Evolutionary conservation across 106 monocot species (phyloP).

Genomic region (Dioscorea alata): DNA sequence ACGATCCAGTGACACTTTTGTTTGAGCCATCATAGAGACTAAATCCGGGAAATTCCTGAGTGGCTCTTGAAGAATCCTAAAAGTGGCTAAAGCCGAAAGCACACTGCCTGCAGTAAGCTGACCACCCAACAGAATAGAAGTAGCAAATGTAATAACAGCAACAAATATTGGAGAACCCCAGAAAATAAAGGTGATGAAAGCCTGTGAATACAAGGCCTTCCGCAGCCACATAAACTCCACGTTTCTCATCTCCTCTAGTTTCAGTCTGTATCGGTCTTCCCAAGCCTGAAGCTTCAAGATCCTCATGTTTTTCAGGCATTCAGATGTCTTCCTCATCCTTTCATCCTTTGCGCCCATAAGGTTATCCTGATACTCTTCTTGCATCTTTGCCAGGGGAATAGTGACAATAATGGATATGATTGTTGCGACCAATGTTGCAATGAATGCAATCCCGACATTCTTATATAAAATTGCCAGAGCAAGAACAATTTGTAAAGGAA

Average conservation of each 20-base stretch:
- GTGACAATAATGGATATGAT: constrained; percentile 73
- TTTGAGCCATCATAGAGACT: constrained; percentile 86
- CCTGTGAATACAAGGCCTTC: constrained; percentile 74
- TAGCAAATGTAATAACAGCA: constrained; percentile 77
- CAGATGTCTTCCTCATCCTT: constrained; percentile 96
- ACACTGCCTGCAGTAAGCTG: constrained; percentile 87
- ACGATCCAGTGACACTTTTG: constrained; percentile 86
- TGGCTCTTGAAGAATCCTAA: constrained; percentile 92
- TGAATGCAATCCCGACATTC: constrained; percentile 70
- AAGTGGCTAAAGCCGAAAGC: constrained; percentile 89
- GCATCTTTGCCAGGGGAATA: constrained; percentile 79
- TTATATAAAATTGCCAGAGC: constrained; percentile 84
- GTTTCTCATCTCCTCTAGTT: constrained; percentile 84
- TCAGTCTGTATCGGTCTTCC: constrained; percentile 77
- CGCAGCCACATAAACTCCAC: constrained; percentile 74
- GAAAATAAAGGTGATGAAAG: constrained; percentile 85
- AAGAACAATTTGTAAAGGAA: constrained; percentile 83
- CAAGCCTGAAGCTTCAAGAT: constrained; percentile 95
- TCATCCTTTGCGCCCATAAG: constrained; percentile 94
- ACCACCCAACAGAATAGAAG: constrained; percentile 65
- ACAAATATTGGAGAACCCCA: constrained; percentile 98
- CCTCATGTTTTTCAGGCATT: constrained; percentile 94
- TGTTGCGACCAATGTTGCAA: constrained; percentile 70
- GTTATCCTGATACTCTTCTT: constrained; percentile 87
- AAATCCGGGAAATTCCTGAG: constrained; percentile 93